phyloP scores from a whole-genome alignment of 352 stramenopile species.

The Elongisporangium undulatum region DNA sequence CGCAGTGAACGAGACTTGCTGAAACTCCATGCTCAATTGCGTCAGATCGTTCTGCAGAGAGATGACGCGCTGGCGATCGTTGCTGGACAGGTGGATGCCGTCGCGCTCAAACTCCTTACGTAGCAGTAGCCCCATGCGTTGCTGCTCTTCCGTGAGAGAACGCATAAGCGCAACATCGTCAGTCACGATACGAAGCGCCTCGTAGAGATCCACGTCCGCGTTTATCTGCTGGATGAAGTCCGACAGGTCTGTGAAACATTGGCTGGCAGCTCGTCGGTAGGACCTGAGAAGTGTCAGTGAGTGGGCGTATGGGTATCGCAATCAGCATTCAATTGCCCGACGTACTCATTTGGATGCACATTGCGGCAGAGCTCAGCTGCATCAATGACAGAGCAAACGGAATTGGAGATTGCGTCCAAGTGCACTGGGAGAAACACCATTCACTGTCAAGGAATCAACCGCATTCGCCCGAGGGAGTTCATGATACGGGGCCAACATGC shows the following conservation, averaged over 20 bases:
- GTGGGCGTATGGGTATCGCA: background rate
- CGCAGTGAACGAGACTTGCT: conserved; percentile 72
- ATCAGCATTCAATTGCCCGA: background rate
- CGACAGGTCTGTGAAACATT: conserved; percentile 89
- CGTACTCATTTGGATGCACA: conserved; percentile 85
- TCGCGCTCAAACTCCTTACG: conserved; percentile 94
- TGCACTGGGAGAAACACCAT: conserved; percentile 9
- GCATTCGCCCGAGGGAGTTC: background rate
- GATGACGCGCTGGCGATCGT: conserved; percentile 77
- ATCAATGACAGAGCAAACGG: conserved; percentile 95
- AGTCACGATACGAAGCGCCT: conserved; percentile 69
- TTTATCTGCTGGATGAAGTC: conserved; percentile 96
- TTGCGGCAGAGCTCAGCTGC: conserved; percentile 93
- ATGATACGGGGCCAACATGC: background rate
- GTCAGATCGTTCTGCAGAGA: conserved; percentile 87
- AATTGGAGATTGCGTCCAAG: conserved; percentile 94
- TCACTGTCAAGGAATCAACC: conserved; percentile 3
- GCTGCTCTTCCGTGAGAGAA: conserved; percentile 86
- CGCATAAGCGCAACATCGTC: conserved; percentile 44
- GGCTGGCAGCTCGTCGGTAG: conserved; percentile 80
- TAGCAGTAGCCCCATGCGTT: conserved; percentile 85
- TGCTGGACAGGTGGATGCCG: conserved; percentile 89
- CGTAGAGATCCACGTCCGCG: conserved; percentile 89
- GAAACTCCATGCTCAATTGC: conserved; percentile 85
- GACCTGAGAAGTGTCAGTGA: conserved; percentile 14